A percentile compares a stretch with the other conserved stretches of the same genome.
Evolutionary conservation across 192 early-diverging fungal species (phyloP).

Genomic region (Rhizophagus clarus): DNA sequence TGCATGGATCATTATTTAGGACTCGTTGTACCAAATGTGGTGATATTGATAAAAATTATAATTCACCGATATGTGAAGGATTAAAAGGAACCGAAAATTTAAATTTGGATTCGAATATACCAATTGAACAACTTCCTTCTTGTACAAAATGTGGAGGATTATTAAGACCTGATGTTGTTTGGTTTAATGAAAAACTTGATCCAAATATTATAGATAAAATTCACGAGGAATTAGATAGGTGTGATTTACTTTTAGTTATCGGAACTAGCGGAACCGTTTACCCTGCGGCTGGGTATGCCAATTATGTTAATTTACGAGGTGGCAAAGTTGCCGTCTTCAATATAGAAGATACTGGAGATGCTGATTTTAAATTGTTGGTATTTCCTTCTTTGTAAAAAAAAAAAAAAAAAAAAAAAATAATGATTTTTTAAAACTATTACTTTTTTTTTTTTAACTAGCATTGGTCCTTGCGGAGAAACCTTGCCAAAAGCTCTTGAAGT

Average conservation of each 20-base stretch:
- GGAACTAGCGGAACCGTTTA: slow-evolving; percentile 27
- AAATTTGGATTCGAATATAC: background rate
- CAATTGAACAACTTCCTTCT: slow-evolving; percentile 13
- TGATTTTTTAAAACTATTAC: no score
- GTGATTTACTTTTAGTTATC: slow-evolving; percentile 28
- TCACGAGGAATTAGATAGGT: slow-evolving; percentile 9
- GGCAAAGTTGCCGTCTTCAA: slow-evolving; percentile 21
- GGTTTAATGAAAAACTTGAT: slow-evolving; percentile 24
- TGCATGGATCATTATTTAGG: slow-evolving; percentile 31
- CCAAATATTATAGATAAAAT: background rate
- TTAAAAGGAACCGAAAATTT: slow-evolving; percentile 22
- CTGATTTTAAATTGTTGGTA: slow-evolving; percentile 29
- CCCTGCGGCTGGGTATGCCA: slow-evolving; percentile 20
- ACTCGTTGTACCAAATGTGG: slow-evolving; percentile 34
- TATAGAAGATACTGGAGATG: background rate
- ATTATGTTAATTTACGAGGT: background rate
- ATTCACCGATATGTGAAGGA: slow-evolving; percentile 23
- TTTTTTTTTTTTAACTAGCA: slow-evolving; percentile 7
- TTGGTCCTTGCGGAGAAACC: slow-evolving; percentile 23
- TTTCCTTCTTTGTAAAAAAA: no score
- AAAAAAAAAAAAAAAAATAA: no score
- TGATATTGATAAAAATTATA: slow-evolving; percentile 8
- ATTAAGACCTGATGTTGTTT: slow-evolving; percentile 31
- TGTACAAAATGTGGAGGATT: slow-evolving; percentile 22
- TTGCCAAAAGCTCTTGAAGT: background rate